Conservation (phyloP, 768 basidiomycete species). For the Tricholoma flavovirens region DNA sequence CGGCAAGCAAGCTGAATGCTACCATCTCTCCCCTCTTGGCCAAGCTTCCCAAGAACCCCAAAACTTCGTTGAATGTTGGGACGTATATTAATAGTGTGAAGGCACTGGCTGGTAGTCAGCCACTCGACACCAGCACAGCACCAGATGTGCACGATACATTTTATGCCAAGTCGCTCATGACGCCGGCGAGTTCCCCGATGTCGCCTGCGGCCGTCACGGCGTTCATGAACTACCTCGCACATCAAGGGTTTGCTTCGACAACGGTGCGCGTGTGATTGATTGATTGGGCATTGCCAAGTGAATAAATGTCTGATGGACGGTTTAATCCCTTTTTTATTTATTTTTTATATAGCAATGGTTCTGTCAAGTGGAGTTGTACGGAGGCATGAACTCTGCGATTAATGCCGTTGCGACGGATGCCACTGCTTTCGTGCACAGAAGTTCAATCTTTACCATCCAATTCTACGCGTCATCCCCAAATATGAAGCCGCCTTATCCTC, state of each 20-base stretch:
- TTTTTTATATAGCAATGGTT: constrained; percentile 25
- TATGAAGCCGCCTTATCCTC: constrained; percentile 24
- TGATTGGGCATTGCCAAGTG: neutral
- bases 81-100: constrained; percentile 14
- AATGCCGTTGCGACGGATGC: constrained; percentile 21
- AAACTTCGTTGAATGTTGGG: constrained; percentile 10
- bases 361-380: constrained; percentile 24
- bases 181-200: constrained; percentile 25
- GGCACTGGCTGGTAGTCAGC: constrained; percentile 8
- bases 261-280: constrained; percentile 19
- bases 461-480: constrained; percentile 27
- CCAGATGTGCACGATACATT: constrained; percentile 26
- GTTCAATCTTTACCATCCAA: constrained; percentile 29
- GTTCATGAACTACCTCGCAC: constrained; percentile 30
- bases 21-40: constrained; percentile 13
- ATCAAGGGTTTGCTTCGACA: constrained; percentile 25
- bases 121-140: constrained; percentile 18
- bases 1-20: constrained; percentile 4
- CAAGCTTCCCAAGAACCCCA: constrained; percentile 9
- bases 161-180: constrained; percentile 31
- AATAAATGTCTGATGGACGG: neutral
- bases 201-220: constrained; percentile 23
- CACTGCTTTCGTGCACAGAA: constrained; percentile 30
- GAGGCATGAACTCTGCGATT: constrained; percentile 28
- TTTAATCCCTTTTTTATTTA: no score